Evolutionary conservation across 139 green algal species (phyloP).

Genomic region (Tetradesmus lagerheimii): DNA sequence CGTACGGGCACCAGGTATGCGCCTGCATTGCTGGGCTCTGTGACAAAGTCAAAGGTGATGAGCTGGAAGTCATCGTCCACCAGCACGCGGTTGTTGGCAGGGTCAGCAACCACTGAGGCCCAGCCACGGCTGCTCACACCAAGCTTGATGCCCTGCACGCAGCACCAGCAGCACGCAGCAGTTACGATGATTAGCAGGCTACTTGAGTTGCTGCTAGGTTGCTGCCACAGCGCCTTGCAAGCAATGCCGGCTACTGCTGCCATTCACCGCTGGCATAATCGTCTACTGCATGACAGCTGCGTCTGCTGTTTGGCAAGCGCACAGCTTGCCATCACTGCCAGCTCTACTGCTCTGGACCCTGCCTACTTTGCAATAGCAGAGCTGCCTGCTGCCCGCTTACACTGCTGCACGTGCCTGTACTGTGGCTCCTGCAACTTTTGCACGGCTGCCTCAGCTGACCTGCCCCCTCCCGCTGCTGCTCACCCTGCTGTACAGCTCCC

Average conservation of each 20-base stretch:
- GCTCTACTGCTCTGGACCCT: background rate
- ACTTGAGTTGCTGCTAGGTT: background rate
- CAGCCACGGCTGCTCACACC: slow-evolving; percentile 75
- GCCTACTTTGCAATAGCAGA: background rate
- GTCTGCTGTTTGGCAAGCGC: background rate
- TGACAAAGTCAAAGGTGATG: slow-evolving; percentile 85
- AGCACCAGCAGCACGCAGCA: background rate
- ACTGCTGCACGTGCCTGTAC: background rate
- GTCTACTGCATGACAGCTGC: background rate
- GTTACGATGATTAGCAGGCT: too few species aligned
- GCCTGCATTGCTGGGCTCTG: slow-evolving; percentile 69
- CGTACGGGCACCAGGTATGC: slow-evolving; percentile 62
- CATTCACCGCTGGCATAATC: background rate
- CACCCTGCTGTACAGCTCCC: slow-evolving; percentile 76
- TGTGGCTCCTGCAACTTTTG: too few species aligned
- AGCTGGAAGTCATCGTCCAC: slow-evolving; percentile 78
- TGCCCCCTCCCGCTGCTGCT: background rate
- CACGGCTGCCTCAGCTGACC: background rate
- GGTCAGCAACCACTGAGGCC: slow-evolving; percentile 65
- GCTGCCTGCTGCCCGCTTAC: background rate
- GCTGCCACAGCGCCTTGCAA: background rate
- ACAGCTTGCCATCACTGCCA: background rate
- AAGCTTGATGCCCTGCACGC: slow-evolving; percentile 67
- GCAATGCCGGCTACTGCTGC: background rate
- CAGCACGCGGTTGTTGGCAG: slow-evolving; percentile 54